Conservation (phyloP, 352 stramenopile species). For the Elongisporangium anandrum region DNA sequence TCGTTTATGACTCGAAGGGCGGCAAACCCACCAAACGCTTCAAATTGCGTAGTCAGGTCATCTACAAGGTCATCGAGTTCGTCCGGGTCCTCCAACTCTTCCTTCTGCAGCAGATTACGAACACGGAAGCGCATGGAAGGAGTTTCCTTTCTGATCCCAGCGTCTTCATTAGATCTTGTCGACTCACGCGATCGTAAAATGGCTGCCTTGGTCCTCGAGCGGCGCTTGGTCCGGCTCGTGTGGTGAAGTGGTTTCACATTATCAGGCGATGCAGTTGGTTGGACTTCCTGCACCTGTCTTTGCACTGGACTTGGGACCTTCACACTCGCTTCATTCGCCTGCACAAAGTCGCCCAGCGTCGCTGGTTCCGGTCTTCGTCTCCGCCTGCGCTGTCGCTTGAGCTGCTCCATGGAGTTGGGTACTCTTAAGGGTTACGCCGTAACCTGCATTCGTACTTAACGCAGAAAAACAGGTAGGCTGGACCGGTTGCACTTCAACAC, state of each 20-base stretch:
- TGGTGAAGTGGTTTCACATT: background rate
- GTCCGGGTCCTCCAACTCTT: slow-evolving; percentile 51
- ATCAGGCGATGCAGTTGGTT: background rate
- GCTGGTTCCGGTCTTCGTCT: background rate
- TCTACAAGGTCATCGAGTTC: slow-evolving; percentile 37
- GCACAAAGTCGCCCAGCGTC: background rate
- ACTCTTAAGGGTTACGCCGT: background rate
- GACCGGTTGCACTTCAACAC: background rate
- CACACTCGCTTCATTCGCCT: background rate
- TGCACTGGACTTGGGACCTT: background rate
- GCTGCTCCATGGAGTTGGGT: background rate
- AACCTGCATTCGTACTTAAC: background rate
- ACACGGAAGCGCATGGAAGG: slow-evolving; percentile 13
- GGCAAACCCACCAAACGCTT: slow-evolving; percentile 13
- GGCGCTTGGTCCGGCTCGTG: slow-evolving; percentile 15
- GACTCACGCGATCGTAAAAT: slow-evolving; percentile 7
- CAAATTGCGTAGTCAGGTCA: slow-evolving; percentile 34
- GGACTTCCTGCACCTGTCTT: background rate
- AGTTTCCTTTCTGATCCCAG: background rate
- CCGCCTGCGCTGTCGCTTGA: background rate
- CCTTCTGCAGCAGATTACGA: slow-evolving; percentile 25
- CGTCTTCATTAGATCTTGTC: background rate
- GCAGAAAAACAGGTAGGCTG: background rate
- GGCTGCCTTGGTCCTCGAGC: slow-evolving; percentile 27
- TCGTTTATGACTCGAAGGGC: background rate